A percentile compares a stretch with the other conserved stretches of the same genome.
Conservation (phyloP, 2,329 filamentous ascomycete genomes). For the Amauroascus niger region DNA sequence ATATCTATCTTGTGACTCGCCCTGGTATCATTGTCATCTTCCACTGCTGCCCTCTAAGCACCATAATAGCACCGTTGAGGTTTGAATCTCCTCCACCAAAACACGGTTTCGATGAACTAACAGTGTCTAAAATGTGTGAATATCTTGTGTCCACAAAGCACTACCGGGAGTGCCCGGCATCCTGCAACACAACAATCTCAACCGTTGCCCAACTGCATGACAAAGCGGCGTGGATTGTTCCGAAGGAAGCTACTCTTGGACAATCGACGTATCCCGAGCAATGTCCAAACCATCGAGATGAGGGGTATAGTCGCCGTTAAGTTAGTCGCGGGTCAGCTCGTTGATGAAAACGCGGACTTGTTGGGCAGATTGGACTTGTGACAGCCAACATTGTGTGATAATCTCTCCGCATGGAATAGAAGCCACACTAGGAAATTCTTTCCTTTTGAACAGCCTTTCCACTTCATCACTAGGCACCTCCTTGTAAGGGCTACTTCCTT, state of each 20-base stretch:
- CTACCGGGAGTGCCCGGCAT: not conserved
- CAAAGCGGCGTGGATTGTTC: not conserved
- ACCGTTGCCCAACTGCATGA: not conserved
- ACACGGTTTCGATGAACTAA: not conserved
- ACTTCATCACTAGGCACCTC: conserved; percentile 20
- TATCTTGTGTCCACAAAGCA: not conserved
- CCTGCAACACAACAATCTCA: not conserved
- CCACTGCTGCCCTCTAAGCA: no score
- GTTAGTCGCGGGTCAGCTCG: not conserved
- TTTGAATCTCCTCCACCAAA: not conserved
- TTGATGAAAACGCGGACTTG: not conserved
- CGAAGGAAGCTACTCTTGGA: not conserved
- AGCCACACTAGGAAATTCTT: conserved; percentile 19
- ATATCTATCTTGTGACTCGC: no score
- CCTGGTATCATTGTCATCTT: no score
- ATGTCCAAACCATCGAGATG: not conserved
- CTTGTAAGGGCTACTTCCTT: conserved; percentile 17
- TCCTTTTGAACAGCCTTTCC: conserved; percentile 13
- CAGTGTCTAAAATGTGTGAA: not conserved
- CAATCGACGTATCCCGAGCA: not conserved
- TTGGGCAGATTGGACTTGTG: conserved; percentile 16
- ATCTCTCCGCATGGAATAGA: conserved; percentile 17
- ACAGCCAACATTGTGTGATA: conserved; percentile 20
- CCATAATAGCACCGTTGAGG: not conserved
- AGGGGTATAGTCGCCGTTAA: not conserved